A percentile compares a stretch with the other conserved stretches of the same genome.
Conservation (phyloP, 140 eudicot species). For the Bidens hawaiensis region DNA sequence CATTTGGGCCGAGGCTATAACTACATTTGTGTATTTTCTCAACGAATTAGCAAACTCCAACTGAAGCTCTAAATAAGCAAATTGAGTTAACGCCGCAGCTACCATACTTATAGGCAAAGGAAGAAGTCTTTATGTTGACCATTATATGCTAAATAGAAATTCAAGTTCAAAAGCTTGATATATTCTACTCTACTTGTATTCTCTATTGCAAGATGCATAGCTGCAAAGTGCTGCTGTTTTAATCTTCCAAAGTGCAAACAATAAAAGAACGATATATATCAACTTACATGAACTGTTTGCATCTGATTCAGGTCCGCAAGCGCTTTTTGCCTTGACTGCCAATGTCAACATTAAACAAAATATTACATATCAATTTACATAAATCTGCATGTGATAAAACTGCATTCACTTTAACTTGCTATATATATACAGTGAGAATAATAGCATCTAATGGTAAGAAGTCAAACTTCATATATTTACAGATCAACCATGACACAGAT, state of each 20-base stretch:
- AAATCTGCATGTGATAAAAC: not conserved
- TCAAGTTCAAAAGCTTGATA: too few relatives aligned
- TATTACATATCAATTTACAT: not conserved
- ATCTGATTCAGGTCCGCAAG: slow-evolving; percentile 46
- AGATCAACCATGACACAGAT: not conserved
- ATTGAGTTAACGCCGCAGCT: too few relatives aligned
- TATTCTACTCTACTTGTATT: not conserved
- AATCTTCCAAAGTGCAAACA: not conserved
- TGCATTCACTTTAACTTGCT: not conserved
- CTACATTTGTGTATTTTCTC: not conserved
- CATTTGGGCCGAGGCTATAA: too few relatives aligned
- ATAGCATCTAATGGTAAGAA: not conserved
- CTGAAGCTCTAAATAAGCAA: not conserved
- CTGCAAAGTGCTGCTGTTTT: not conserved
- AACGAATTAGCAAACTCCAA: not conserved
- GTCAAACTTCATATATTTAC: not conserved
- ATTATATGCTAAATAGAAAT: too few relatives aligned
- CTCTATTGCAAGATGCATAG: not conserved
- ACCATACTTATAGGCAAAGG: too few relatives aligned
- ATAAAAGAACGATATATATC: not conserved
- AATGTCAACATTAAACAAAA: not conserved
- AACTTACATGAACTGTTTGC: slow-evolving; percentile 50
- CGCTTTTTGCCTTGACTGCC: slow-evolving; percentile 70
- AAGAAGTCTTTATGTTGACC: too few relatives aligned
- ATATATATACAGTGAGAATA: not conserved